Conservation (phyloP, 2,329 filamentous ascomycete species). For the Ophiostoma montium region DNA sequence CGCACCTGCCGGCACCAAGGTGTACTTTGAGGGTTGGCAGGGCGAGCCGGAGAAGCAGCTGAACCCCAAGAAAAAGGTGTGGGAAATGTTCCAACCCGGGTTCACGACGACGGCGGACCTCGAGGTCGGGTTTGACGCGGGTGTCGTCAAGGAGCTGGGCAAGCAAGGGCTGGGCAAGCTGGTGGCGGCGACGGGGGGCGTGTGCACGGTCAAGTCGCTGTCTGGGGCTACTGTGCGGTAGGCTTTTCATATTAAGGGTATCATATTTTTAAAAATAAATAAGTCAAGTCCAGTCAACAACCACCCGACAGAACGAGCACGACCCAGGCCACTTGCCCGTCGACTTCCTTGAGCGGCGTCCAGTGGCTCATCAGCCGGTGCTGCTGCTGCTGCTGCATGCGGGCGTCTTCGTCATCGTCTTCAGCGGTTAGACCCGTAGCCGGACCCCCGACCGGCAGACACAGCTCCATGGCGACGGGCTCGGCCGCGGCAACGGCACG, state of each 20-base stretch:
- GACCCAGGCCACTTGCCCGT: conserved; percentile 21
- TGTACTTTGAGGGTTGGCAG: conserved; percentile 89
- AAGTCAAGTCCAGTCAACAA: not conserved
- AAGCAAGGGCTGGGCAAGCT: conserved; percentile 55
- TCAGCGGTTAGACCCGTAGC: conserved; percentile 4
- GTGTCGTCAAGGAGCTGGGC: conserved; percentile 59
- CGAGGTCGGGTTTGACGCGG: conserved; percentile 77
- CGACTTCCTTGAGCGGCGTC: conserved; percentile 22
- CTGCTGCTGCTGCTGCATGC: not conserved
- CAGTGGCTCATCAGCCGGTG: conserved; percentile 19
- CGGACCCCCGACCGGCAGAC: conserved; percentile 8
- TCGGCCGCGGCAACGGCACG: conserved; percentile 20
- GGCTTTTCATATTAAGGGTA: conserved; percentile 9
- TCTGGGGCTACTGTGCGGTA: conserved; percentile 74
- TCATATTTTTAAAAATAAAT: no score
- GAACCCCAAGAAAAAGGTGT: conserved; percentile 99
- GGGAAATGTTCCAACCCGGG: conserved; percentile 91
- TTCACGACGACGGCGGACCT: conserved; percentile 76
- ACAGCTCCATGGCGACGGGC: conserved; percentile 10
- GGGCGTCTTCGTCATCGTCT: not conserved
- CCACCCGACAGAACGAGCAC: conserved; percentile 20
- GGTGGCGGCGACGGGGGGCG: conserved; percentile 60
- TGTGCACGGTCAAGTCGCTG: conserved; percentile 72
- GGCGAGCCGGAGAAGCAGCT: conserved; percentile 85
- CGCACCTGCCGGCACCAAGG: conserved; percentile 68